Evolutionary conservation across 2,329 filamentous ascomycete genomes (phyloP).

Genomic region (Xylariaceae sp.): DNA sequence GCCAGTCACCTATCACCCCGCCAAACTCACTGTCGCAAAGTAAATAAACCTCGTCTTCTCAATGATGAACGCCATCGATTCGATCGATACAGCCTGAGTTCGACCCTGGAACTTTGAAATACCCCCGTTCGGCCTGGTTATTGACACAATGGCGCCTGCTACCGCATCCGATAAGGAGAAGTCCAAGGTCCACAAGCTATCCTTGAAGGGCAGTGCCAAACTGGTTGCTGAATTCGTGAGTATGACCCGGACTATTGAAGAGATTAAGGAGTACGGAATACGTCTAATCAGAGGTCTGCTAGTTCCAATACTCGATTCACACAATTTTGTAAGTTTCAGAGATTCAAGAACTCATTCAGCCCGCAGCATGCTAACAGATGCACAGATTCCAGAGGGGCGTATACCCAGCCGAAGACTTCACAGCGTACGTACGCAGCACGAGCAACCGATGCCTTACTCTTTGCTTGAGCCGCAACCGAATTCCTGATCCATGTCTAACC

Average conservation of each 20-base stretch:
- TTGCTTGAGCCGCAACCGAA: neutral
- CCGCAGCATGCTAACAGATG: neutral
- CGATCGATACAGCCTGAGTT: no score
- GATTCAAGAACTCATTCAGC: no score
- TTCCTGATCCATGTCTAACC: no score
- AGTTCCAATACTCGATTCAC: constrained; percentile 98
- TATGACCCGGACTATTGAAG: constrained; percentile 18
- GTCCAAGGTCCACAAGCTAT: constrained; percentile 91
- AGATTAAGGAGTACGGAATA: neutral
- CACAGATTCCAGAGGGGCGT: constrained; percentile 76
- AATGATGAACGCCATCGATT: neutral
- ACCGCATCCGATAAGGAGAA: constrained; percentile 53
- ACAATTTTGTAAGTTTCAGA: constrained; percentile 70
- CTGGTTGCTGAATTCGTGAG: constrained; percentile 92
- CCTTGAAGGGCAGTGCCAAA: constrained; percentile 78
- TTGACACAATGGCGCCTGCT: constrained; percentile 20
- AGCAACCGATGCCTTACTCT: neutral
- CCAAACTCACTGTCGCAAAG: constrained; percentile 19
- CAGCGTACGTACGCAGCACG: constrained; percentile 56
- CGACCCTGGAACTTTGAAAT: no score
- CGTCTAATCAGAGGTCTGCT: neutral
- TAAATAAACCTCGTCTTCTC: constrained; percentile 19
- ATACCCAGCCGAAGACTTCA: constrained; percentile 95
- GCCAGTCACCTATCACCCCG: constrained; percentile 18
- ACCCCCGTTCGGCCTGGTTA: neutral